A percentile compares a stretch with the other conserved stretches of the same genome.
phyloP scores from a whole-genome alignment of 2,329 filamentous ascomycete species.

The Fusarium sp. region DNA sequence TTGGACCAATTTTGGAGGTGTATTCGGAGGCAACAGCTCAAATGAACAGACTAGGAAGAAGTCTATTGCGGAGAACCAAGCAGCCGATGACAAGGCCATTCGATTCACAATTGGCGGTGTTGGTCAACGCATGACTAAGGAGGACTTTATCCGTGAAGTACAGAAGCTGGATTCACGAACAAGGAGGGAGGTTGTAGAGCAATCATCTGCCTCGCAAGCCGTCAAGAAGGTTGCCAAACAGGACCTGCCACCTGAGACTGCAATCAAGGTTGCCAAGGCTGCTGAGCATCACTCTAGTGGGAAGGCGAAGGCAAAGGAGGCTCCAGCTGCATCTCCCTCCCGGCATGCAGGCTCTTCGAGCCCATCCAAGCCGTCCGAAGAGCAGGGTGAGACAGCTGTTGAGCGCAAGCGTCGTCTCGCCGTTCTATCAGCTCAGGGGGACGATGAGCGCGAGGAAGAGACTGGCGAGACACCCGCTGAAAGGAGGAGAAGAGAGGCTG shows the following conservation, averaged over 20 bases:
- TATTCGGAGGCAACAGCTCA: slow-evolving; percentile 43
- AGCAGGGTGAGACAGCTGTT: slow-evolving; percentile 70
- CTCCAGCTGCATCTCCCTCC: slow-evolving; percentile 25
- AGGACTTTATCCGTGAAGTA: slow-evolving; percentile 81
- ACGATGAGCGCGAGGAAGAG: slow-evolving; percentile 52
- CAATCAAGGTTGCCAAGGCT: slow-evolving; percentile 36
- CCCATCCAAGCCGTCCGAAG: slow-evolving; percentile 32
- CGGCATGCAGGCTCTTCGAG: slow-evolving; percentile 16
- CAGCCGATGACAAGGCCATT: slow-evolving; percentile 75
- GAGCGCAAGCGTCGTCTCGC: slow-evolving; percentile 74
- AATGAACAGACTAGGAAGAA: slow-evolving; percentile 52
- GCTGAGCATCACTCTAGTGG: slow-evolving; percentile 14
- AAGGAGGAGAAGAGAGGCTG: slow-evolving; percentile 76
- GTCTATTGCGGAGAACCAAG: slow-evolving; percentile 56
- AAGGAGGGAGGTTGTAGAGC: slow-evolving; percentile 63
- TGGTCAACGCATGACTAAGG: slow-evolving; percentile 81
- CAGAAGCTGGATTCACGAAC: slow-evolving; percentile 75
- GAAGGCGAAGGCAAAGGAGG: slow-evolving; percentile 1
- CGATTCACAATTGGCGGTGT: slow-evolving; percentile 80
- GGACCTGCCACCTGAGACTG: slow-evolving; percentile 40
- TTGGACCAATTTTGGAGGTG: slow-evolving; percentile 60
- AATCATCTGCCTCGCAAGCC: slow-evolving; percentile 58
- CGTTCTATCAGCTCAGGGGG: slow-evolving; percentile 56
- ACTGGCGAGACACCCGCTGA: slow-evolving; percentile 78
- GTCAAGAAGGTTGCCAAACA: slow-evolving; percentile 62